Evolutionary conservation across 192 early-diverging fungal species (phyloP).

Genomic region (Chytriomyces hyalinus): DNA sequence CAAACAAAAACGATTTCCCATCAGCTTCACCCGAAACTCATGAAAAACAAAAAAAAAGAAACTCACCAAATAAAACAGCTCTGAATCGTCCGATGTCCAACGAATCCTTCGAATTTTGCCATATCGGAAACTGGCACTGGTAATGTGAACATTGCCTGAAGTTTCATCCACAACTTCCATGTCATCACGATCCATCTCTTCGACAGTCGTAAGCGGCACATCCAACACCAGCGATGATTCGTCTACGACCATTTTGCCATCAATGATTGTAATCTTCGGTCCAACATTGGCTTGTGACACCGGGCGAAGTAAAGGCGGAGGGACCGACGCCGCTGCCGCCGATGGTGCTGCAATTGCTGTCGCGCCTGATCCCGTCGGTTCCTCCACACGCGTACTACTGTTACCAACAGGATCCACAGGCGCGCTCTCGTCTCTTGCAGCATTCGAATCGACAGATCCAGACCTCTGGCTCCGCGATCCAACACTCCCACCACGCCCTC

Average conservation of each 20-base stretch:
- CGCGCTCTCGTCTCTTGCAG: neutral
- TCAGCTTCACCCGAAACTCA: too few relatives aligned
- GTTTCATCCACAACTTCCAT: slow-evolving; percentile 32
- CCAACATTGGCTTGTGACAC: neutral
- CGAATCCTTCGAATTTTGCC: neutral
- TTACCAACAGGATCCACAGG: neutral
- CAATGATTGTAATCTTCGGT: neutral
- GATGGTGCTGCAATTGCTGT: neutral
- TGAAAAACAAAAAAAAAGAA: neutral
- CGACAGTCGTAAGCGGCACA: too few relatives aligned
- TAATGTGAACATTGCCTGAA: slow-evolving; percentile 8
- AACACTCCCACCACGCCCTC: neutral
- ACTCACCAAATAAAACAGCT: slow-evolving; percentile 16
- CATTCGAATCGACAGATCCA: neutral
- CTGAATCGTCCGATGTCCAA: slow-evolving; percentile 19
- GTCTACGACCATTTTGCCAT: slow-evolving; percentile 22
- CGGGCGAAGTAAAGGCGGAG: neutral
- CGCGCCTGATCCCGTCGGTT: neutral
- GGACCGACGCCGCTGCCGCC: neutral
- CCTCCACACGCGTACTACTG: neutral
- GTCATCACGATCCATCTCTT: neutral
- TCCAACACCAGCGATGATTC: slow-evolving; percentile 5
- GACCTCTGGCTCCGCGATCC: neutral
- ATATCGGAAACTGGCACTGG: neutral
- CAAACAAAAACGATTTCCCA: too few relatives aligned